Evolutionary conservation across 106 monocot species (phyloP).

Genomic region (Dendrobium chrysotoxum): DNA sequence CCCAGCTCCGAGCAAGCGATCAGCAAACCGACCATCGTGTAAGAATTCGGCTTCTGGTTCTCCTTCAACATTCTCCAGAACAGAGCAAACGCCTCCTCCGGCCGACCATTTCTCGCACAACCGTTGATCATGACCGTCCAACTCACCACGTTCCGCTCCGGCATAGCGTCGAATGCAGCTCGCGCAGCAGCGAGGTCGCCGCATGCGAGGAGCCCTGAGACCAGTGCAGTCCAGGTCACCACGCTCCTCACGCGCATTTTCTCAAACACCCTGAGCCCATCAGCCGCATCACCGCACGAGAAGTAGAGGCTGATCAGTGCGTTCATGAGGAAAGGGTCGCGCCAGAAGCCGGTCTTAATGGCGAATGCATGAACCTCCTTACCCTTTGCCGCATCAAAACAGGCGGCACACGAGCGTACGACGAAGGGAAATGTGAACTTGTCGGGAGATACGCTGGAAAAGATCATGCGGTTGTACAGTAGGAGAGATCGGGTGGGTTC

Average conservation of each 20-base stretch:
- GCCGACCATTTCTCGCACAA: slow-evolving; percentile 31
- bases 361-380: slow-evolving; percentile 37
- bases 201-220: slow-evolving; percentile 29
- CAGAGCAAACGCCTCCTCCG: slow-evolving; percentile 50
- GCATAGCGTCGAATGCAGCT: slow-evolving; percentile 42
- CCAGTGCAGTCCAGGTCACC: slow-evolving; percentile 52
- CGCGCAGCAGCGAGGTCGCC: slow-evolving; percentile 38
- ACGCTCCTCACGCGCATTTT: slow-evolving; percentile 41
- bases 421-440: slow-evolving; percentile 60
- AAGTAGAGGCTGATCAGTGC: slow-evolving; percentile 45
- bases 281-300: slow-evolving; percentile 5
- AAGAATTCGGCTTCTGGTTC: slow-evolving; percentile 36
- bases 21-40: slow-evolving; percentile 44
- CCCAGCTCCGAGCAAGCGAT: slow-evolving; percentile 48
- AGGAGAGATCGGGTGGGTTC: slow-evolving; percentile 28
- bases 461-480: slow-evolving; percentile 29
- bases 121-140: slow-evolving; percentile 69
- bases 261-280: slow-evolving; percentile 36
- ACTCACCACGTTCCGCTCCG: slow-evolving; percentile 42
- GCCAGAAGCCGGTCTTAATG: slow-evolving; percentile 39
- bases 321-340: slow-evolving; percentile 39
- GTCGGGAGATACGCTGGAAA: slow-evolving; percentile 30
- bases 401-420: slow-evolving; percentile 27
- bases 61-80: slow-evolving; percentile 47
- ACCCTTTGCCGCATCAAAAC: slow-evolving; percentile 16